A percentile compares a stretch with the other conserved stretches of the same genome.
Conservation (phyloP, 768 basidiomycete species). For the Tulasnella sp. region DNA sequence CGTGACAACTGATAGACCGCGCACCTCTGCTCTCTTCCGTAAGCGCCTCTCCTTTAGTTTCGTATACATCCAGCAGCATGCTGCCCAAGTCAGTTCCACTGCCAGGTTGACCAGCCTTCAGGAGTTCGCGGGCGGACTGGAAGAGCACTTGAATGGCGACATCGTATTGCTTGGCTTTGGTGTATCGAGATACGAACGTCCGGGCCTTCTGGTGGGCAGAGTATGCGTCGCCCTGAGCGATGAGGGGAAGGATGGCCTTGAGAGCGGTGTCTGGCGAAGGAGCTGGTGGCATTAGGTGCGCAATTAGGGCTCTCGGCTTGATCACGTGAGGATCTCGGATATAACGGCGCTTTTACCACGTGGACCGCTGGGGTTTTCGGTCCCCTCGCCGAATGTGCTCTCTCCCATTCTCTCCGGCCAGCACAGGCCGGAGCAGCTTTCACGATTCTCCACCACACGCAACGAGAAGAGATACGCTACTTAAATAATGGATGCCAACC, state of each 20-base stretch:
- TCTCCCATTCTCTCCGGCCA: neutral
- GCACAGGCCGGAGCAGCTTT: neutral
- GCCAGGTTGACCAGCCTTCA: conserved; percentile 84
- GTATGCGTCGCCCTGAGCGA: conserved; percentile 43
- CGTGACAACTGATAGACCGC: conserved; percentile 36
- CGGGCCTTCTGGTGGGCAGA: conserved; percentile 96
- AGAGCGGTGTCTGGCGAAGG: conserved; percentile 15
- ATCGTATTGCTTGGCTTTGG: conserved; percentile 71
- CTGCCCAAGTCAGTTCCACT: conserved; percentile 82
- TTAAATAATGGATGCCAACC: neutral
- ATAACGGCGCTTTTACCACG: neutral
- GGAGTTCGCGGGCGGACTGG: conserved; percentile 78
- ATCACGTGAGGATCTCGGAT: neutral
- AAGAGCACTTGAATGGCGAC: conserved; percentile 92
- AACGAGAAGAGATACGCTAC: neutral
- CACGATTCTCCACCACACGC: neutral
- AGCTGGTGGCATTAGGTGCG: conserved; percentile 21
- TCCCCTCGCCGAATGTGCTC: neutral
- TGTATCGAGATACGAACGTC: conserved; percentile 86
- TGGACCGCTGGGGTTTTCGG: neutral
- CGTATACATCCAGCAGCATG: conserved; percentile 82
- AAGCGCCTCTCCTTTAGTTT: conserved; percentile 64
- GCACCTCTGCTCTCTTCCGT: conserved; percentile 77
- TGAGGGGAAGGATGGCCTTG: conserved; percentile 16
- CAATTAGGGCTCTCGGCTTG: neutral